Conservation (phyloP, 805 yeast species). For the Yamadazyma sp. region DNA sequence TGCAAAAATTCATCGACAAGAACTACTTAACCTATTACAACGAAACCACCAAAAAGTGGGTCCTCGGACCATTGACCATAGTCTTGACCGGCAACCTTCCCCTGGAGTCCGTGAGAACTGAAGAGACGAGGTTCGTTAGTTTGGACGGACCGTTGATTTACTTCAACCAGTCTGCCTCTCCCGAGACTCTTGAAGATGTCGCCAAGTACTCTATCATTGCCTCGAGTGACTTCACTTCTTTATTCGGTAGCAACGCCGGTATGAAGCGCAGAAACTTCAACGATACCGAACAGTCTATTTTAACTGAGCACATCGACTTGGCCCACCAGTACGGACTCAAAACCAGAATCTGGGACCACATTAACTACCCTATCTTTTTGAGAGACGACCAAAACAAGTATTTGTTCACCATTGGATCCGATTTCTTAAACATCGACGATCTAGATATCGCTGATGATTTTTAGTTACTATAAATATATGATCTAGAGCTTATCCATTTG, state of each 20-base stretch:
- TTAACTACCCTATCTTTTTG: constrained; percentile 57
- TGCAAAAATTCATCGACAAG: constrained; percentile 49
- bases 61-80: constrained; percentile 58
- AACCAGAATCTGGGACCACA: constrained; percentile 71
- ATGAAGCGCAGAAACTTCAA: constrained; percentile 24
- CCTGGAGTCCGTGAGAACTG: constrained; percentile 28
- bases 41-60: constrained; percentile 27
- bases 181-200: constrained; percentile 23
- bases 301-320: constrained; percentile 27
- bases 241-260: constrained; percentile 28
- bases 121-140: constrained; percentile 38
- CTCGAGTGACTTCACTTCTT: constrained; percentile 39
- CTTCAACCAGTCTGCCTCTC: constrained; percentile 24
- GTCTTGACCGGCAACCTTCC: constrained; percentile 70
- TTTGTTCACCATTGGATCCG: constrained; percentile 48
- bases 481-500: no score
- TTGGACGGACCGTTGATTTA: constrained; percentile 52
- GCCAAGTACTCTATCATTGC: constrained; percentile 40
- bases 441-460: constrained; percentile 22
- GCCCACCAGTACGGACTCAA: constrained; percentile 53
- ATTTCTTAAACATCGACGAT: constrained; percentile 64
- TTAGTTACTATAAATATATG: background rate
- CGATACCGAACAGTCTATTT: constrained; percentile 26
- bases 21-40: constrained; percentile 54
- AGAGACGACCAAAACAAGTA: constrained; percentile 52